A percentile compares a stretch with the other conserved stretches of the same genome.
Conservation (phyloP, 305 asterid genomes). For the Lippia alba region DNA sequence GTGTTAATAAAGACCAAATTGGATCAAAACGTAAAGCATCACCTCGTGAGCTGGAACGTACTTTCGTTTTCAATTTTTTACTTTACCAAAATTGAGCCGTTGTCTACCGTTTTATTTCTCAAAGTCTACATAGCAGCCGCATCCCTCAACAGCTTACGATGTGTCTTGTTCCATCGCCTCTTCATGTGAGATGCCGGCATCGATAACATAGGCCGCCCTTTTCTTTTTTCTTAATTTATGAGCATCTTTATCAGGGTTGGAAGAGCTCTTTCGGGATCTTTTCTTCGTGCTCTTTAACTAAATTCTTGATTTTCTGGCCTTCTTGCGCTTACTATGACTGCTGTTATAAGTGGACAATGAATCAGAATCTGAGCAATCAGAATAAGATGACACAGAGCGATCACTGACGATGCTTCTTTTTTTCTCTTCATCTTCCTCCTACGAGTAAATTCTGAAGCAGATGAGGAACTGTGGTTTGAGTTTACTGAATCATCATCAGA, state of each 20-base stretch:
- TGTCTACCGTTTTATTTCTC: too few species aligned
- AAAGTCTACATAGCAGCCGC: too few species aligned
- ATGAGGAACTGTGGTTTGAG: conserved; percentile 29
- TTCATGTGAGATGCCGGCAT: too few species aligned
- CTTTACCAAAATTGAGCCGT: too few species aligned
- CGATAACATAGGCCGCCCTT: too few species aligned
- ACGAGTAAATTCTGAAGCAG: conserved; percentile 37
- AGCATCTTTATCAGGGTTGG: conserved; percentile 43
- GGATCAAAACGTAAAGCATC: too few species aligned
- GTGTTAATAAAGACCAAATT: too few species aligned
- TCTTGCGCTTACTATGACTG: conserved; percentile 47
- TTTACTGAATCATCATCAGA: conserved; percentile 43
- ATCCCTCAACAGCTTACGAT: too few species aligned
- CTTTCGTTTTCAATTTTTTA: too few species aligned
- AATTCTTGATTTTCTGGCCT: conserved; percentile 36
- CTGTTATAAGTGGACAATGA: conserved; percentile 46
- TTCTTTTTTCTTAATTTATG: conserved; percentile 55
- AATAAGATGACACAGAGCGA: conserved; percentile 51
- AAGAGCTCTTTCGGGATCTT: conserved; percentile 45
- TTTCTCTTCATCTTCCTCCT: conserved; percentile 42
- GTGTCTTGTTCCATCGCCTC: too few species aligned
- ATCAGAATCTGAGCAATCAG: conserved; percentile 62
- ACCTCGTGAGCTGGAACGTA: too few species aligned
- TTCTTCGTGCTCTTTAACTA: conserved; percentile 44
- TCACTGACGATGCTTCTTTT: conserved; percentile 46